A percentile compares a stretch with the other conserved stretches of the same genome.
Conservation (phyloP, 2,329 filamentous ascomycete genomes). For the Stagonosporopsis vannaccii region DNA sequence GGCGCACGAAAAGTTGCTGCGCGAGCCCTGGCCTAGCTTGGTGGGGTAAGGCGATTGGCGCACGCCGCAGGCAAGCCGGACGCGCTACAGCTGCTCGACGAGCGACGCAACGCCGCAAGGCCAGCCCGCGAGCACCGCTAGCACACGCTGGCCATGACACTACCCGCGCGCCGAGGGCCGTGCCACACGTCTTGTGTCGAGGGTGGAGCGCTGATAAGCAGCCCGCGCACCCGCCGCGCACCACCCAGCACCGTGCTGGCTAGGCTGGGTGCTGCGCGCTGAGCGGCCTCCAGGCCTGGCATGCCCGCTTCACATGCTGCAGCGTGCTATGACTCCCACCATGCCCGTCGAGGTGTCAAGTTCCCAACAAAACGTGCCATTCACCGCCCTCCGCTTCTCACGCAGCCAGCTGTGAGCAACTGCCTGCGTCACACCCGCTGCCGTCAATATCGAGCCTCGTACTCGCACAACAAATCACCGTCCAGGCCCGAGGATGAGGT, state of each 20-base stretch:
- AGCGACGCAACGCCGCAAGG: no score
- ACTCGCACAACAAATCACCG: slow-evolving; percentile 13
- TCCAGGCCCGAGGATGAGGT: slow-evolving; percentile 1
- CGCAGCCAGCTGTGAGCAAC: slow-evolving; percentile 1
- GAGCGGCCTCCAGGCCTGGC: not conserved
- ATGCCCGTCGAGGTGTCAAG: slow-evolving; percentile 4
- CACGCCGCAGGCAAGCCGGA: slow-evolving; percentile 15
- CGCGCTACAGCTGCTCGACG: slow-evolving; percentile 8
- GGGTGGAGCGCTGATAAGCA: slow-evolving; percentile 16
- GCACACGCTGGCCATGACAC: no score
- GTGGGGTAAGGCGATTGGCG: slow-evolving; percentile 7
- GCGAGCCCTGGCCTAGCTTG: slow-evolving; percentile 12
- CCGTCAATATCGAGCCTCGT: slow-evolving; percentile 18
- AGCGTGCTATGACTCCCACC: slow-evolving; percentile 16
- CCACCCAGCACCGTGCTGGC: slow-evolving; percentile 1
- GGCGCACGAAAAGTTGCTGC: slow-evolving; percentile 17
- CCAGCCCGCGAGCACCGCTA: no score
- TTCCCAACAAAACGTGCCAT: slow-evolving; percentile 19
- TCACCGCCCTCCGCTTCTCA: slow-evolving; percentile 13
- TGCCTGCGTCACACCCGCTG: slow-evolving; percentile 10
- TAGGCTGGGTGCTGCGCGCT: slow-evolving; percentile 3
- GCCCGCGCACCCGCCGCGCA: not conserved
- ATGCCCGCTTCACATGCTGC: slow-evolving; percentile 14
- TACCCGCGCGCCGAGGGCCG: slow-evolving; percentile 2
- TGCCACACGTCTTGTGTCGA: slow-evolving; percentile 13